Evolutionary conservation across 2,329 filamentous ascomycete species (phyloP), one percentile per base, ranked within the genome.

Genomic region (Paraconiothyrium brasiliense): DNA sequence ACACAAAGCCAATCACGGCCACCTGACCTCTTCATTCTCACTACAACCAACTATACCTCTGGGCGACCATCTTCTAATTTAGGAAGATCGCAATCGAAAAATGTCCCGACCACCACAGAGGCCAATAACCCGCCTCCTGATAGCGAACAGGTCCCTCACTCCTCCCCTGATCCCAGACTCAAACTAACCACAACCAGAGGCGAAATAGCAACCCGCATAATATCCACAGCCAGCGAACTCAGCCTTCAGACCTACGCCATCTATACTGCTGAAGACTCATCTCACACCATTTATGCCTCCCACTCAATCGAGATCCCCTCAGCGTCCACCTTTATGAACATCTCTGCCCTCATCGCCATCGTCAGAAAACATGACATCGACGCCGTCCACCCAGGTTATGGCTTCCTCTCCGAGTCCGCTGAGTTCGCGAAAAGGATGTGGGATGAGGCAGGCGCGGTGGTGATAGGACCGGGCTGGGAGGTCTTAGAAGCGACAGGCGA

Each of bases 131-230:
- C 81, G 83, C 27, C 79, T 87, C 5, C 78, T 88, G 6, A 72
- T 87, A 54, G 83, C 84, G 20, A 87, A 87, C 66, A 83, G 84
- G 84, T 84, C 71, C 22, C 56, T 43, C 43, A 10, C 50, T 6
- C 16, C 37, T 44, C 24, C 30, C 30, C 27, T 7, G 16, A 41
- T 32, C 30, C 27, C 2, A 9, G 32, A 32, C 1, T 10, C 34
- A 14, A 11, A 16, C 22, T 32, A 1, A 24, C 8, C 8, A 20
- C 20, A 30, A 27, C 30, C 56, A 87, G 87, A 78, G 88, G 88
- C 58, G 88, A 90, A 73, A 89, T 90, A 55, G 87, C 87, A 57
- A 83, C 86, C 2, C 83, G 88, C 13, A 87, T 90, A 51, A 78
- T 89, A 37, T 82, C 84, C 34, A 82, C 87, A 58, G 85, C 85